These are phyloP conservation scores for Musa acuminata DNA, from an alignment of 176 grass and related monocot genomes.

Conservation along the genomic window DNA sequence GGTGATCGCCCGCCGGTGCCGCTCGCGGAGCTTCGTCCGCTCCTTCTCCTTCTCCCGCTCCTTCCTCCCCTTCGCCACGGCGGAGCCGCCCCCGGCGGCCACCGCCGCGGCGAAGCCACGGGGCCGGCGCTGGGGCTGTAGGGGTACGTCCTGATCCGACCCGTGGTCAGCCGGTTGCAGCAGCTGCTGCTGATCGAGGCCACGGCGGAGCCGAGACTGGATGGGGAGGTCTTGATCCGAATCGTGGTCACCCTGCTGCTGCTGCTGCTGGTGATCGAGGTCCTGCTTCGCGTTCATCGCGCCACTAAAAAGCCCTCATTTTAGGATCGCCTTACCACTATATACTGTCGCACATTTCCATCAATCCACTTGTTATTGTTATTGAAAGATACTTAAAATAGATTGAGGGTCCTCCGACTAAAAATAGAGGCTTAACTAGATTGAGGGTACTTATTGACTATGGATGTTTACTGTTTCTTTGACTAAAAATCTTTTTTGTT, in stretches of 20 bases:
- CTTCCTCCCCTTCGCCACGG: constrained; percentile 28
- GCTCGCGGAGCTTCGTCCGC: constrained; percentile 84
- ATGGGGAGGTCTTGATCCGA: neutral
- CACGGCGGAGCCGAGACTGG: too few relatives aligned
- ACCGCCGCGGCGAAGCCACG: constrained; percentile 40
- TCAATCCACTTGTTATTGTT: too few relatives aligned
- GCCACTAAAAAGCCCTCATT: neutral
- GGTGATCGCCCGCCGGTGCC: constrained; percentile 82
- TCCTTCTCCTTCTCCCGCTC: constrained; percentile 89
- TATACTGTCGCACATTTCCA: too few relatives aligned
- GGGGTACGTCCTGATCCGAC: neutral
- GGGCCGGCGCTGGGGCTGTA: constrained; percentile 40
- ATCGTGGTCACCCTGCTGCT: neutral
- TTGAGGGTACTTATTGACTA: too few relatives aligned
- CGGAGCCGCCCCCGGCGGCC: constrained; percentile 11
- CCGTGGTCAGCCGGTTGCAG: neutral
- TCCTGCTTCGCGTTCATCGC: constrained; percentile 14
- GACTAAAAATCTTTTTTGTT: too few relatives aligned
- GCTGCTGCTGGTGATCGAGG: constrained; percentile 8
- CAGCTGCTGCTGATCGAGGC: constrained; percentile 8
- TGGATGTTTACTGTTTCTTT: too few relatives aligned
- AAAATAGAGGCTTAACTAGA: too few relatives aligned
- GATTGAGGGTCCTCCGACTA: too few relatives aligned
- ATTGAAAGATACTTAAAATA: too few relatives aligned
- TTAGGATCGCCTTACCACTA: neutral